Conservation (phyloP, 2,329 filamentous ascomycete species). For the Talaromyces amestolkiae region DNA sequence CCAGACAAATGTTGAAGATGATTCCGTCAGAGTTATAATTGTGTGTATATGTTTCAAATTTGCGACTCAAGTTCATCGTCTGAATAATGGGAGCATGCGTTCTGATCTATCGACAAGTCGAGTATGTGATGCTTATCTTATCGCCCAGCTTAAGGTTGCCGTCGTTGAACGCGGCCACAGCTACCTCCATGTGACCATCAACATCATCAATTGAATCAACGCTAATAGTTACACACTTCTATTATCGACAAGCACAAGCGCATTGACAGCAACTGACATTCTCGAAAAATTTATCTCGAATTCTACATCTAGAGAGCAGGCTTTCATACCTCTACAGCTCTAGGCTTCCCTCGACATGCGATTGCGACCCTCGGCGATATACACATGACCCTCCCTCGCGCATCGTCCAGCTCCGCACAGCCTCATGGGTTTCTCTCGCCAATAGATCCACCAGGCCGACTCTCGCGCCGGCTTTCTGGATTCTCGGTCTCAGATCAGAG, state of each 20-base stretch:
- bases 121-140: conserved; percentile 15
- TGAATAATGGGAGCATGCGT: background rate
- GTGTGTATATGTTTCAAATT: background rate
- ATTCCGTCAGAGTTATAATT: background rate
- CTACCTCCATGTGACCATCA: background rate
- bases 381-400: conserved; percentile 41
- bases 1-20: background rate
- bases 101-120: background rate
- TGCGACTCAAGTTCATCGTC: background rate
- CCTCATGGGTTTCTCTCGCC: conserved; percentile 32
- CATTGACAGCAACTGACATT: no score
- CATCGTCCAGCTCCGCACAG: conserved; percentile 31
- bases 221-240: no score
- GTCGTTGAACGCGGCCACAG: background rate
- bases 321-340: background rate
- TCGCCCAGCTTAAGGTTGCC: conserved; percentile 2
- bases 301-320: no score
- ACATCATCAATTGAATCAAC: background rate
- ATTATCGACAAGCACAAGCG: background rate
- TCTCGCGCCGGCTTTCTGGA: conserved; percentile 49
- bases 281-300: no score
- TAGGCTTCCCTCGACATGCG: conserved; percentile 3
- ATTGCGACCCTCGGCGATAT: background rate
- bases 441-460: conserved; percentile 33
- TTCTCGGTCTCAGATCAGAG: conserved; percentile 50